Base-by-base conservation (phyloP, 345 rosid genomes). In the Acer saccharum region DNA sequence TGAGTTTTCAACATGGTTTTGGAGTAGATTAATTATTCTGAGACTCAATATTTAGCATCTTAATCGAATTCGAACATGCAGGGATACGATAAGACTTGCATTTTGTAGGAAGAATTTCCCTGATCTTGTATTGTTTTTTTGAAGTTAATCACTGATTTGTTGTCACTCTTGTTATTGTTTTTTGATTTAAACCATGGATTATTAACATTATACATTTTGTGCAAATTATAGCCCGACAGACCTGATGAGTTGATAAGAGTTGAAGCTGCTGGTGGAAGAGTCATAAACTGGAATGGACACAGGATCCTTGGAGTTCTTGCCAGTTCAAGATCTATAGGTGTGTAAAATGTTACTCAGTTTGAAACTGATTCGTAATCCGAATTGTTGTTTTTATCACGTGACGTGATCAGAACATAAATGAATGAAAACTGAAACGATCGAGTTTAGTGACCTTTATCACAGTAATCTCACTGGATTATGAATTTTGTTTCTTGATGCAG, bases 261-360 rank as follows among this genome's bases (percentile, higher is more conserved):
- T 13, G 93, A 89, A 83, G 84, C 84, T 4, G 92, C 89, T 0
- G 95, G 93, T 11, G 95, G 95, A 50, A 79, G 86, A 65, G 89
- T 91, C 75, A 87, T 91, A 27, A 87, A 86, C 76, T 88, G 95
- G 93, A 81, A 87, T 23, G 95, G 93, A 1, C 77, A 81, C 44
- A 90, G 95, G 6, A 75, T 91, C 29, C 81, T 86, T 0, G 93
- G 95, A 44, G 95, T 91, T 44, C 91, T 91, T 35, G 84, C 93
- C 67, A 89, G 89, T 68, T 91, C 96, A 14, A 84, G 96, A 79
- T 89, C 96, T 16, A 89, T 91, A 76, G 95, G 93, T 91, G 76
- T 14, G 71, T 60, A 23, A 29, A 7, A n/a, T 1, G 0, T 65
- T 6, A 1, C 23, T 6, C 27, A 25, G 16, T 54, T 16, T 54